A percentile compares a stretch with the other conserved stretches of the same genome.
Evolutionary conservation across 2,329 filamentous ascomycete species (phyloP).

Genomic region (Fusarium piperis): DNA sequence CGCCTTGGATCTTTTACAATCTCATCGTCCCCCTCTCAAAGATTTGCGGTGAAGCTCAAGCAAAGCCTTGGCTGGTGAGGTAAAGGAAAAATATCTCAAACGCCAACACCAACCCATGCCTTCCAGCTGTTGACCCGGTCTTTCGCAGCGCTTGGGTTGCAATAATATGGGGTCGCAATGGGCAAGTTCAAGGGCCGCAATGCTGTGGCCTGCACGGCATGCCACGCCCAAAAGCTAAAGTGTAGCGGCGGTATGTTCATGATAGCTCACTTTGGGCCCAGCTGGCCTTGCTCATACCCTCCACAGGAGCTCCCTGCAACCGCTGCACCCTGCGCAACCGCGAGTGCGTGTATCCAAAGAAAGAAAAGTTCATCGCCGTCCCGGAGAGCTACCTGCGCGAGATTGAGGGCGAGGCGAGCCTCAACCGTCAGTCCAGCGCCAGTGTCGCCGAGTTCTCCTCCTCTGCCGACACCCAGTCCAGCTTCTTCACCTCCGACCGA

Average conservation of each 20-base stretch:
- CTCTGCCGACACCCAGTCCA: background rate
- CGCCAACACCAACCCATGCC: background rate
- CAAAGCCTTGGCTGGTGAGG: background rate
- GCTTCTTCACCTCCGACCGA: background rate
- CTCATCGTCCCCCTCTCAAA: background rate
- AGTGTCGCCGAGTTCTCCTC: background rate
- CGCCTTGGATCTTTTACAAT: background rate
- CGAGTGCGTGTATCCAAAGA: slow-evolving; percentile 10
- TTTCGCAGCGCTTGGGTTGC: background rate
- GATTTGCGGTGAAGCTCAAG: background rate
- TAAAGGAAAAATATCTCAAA: background rate
- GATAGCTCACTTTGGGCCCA: background rate
- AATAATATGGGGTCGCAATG: slow-evolving; percentile 7
- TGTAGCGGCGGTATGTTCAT: slow-evolving; percentile 15
- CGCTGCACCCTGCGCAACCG: slow-evolving; percentile 11
- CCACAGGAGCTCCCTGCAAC: slow-evolving; percentile 6
- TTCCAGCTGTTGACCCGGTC: background rate
- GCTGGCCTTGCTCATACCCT: background rate
- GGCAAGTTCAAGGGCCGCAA: slow-evolving; percentile 20
- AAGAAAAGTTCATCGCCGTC: slow-evolving; percentile 12
- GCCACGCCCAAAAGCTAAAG: slow-evolving; percentile 19
- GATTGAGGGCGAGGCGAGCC: slow-evolving; percentile 10
- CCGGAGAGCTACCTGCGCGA: slow-evolving; percentile 21
- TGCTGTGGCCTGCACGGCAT: slow-evolving; percentile 14
- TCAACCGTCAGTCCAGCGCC: slow-evolving; percentile 5